These are phyloP conservation scores for Naematelia encephala DNA, from an alignment of 768 basidiomycete species.

Conservation along the genomic window DNA sequence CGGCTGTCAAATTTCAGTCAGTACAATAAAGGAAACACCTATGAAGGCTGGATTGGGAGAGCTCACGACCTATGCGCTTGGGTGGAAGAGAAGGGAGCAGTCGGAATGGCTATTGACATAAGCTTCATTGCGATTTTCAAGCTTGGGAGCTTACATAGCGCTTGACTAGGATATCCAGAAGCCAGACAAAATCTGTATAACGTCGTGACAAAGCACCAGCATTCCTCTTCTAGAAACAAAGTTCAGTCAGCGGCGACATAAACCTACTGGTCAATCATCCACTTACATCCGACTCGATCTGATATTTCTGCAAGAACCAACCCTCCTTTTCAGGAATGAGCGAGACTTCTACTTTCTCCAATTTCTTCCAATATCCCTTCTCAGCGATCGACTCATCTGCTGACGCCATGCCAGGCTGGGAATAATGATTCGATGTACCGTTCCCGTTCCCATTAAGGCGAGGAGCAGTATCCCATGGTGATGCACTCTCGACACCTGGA, in stretches of 20 bases:
- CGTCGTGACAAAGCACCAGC: slow-evolving; percentile 71
- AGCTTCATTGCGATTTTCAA: background rate
- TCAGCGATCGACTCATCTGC: slow-evolving; percentile 23
- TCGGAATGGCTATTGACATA: slow-evolving; percentile 66
- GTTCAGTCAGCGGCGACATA: slow-evolving; percentile 5
- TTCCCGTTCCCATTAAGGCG: slow-evolving; percentile 19
- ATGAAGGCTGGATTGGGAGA: background rate
- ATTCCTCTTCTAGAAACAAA: slow-evolving; percentile 53
- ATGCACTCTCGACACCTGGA: slow-evolving; percentile 1
- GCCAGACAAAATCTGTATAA: slow-evolving; percentile 88
- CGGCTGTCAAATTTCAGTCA: slow-evolving; percentile 56
- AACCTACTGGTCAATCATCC: slow-evolving; percentile 3
- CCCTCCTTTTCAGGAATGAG: slow-evolving; percentile 79
- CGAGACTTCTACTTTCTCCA: slow-evolving; percentile 67
- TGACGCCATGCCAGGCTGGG: slow-evolving; percentile 3
- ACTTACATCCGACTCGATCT: slow-evolving; percentile 71
- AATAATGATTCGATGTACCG: slow-evolving; percentile 8
- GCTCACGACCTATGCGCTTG: slow-evolving; percentile 83
- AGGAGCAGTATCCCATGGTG: slow-evolving; percentile 34
- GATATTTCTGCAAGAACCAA: slow-evolving; percentile 85
- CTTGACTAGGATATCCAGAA: slow-evolving; percentile 79
- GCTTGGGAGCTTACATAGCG: slow-evolving; percentile 60
- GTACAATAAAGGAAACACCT: background rate
- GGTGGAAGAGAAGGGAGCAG: slow-evolving; percentile 82
- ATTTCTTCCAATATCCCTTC: slow-evolving; percentile 82